These are phyloP conservation scores for Ophiocytium majus DNA, from an alignment of 352 stramenopile genomes.

Conservation along the genomic window DNA sequence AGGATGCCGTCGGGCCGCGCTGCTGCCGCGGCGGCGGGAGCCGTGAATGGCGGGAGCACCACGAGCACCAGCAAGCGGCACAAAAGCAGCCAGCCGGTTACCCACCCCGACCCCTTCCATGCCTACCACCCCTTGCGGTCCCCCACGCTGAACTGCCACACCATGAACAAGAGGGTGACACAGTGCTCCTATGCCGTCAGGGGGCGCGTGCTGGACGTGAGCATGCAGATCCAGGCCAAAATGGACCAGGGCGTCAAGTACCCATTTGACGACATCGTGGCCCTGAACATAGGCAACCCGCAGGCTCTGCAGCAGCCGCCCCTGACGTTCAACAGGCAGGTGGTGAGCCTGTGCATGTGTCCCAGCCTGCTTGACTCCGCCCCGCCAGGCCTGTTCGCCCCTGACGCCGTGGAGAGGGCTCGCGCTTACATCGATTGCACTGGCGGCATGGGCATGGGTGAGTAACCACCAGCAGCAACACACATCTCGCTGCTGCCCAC, in stretches of 20 bases:
- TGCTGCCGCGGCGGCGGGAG: too few species aligned
- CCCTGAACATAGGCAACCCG: constrained; percentile 73
- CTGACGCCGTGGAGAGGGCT: constrained; percentile 49
- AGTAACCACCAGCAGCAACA: too few species aligned
- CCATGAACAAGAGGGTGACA: constrained; percentile 24
- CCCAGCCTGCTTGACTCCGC: constrained; percentile 15
- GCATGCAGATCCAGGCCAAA: constrained; percentile 32
- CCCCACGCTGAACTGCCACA: constrained; percentile 8
- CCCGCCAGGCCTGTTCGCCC: constrained; percentile 33
- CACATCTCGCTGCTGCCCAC: too few species aligned
- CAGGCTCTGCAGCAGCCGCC: constrained; percentile 84
- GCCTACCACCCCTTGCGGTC: neutral
- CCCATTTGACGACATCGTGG: constrained; percentile 41
- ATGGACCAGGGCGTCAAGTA: constrained; percentile 39
- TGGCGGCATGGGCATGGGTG: constrained; percentile 26
- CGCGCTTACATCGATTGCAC: constrained; percentile 26
- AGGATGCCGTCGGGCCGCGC: too few species aligned
- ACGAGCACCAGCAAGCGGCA: too few species aligned
- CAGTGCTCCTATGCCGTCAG: constrained; percentile 44
- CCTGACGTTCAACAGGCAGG: constrained; percentile 83
- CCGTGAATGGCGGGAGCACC: too few species aligned
- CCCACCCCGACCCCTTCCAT: too few species aligned
- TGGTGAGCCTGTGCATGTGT: constrained; percentile 68
- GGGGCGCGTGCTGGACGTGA: constrained; percentile 38
- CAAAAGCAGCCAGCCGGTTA: too few species aligned